Evolutionary conservation across 2,329 filamentous ascomycete genomes (phyloP), one percentile per base, ranked within the genome.

Genomic region (Scedosporium boydii): DNA sequence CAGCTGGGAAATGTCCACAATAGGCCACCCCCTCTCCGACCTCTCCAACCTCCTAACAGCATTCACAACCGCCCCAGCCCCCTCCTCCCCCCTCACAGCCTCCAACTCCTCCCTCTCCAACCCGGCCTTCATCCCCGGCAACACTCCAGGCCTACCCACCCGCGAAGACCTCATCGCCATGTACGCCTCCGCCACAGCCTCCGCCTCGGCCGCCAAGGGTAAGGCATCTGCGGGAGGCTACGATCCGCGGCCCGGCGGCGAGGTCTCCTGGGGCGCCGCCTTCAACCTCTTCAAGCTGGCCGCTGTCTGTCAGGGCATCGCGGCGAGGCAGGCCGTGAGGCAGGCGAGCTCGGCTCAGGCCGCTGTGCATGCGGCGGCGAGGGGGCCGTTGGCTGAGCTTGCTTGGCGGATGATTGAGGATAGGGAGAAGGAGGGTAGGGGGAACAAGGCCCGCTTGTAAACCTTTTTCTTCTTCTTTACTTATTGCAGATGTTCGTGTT

Each of bases 1-100:
- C 69, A 85, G 83, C 77, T 98, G 93, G 93, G 95, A 98, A 78
- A 96, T 99, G 91, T 92, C 91, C 42, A 98, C 95, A 0, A 87
- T 97, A 62, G 95, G 95, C n/a, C 93, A 99, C 73, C 95, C 95
- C 1, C 83, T 98, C 23, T 93, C 90, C 5, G 95, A 99, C 72
- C 79, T 98, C 48, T 87, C 87, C 73, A 98, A 98, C 75, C 80
- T 98, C 18, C 66, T 78, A 60, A 77, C 70, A 62, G 75, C 73
- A 60, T 78, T 76, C 68, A 77, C 73, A 70, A 72, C 71, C 60
- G 71, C 74, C 41, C 67, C 70, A 59, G 4, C 48, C 59, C 68
- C 41, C 59, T 66, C 10, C 68, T 65, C 26, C 65, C 68, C 7
- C 63, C 66, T 6, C 66, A 67, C 18, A 64, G 67, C 16, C 58